Evolutionary conservation across 495 filamentous ascomycete species (phyloP).

Genomic region (Aeminium ludgeri): DNA sequence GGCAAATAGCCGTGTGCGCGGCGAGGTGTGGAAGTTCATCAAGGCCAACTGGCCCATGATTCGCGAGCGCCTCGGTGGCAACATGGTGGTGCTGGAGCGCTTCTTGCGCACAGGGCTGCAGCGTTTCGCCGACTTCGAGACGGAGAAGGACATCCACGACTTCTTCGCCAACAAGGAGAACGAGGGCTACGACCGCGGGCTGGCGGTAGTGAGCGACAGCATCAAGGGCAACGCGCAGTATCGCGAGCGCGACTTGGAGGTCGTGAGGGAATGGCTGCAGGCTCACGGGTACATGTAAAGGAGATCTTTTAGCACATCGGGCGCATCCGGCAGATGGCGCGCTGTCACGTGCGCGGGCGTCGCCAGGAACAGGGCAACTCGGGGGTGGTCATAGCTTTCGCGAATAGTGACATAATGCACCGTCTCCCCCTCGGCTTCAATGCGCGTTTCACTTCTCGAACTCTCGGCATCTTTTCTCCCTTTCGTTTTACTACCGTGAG

Average conservation of each 20-base stretch:
- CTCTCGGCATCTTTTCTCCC: too few species aligned
- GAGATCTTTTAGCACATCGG: not conserved
- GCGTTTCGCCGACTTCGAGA: constrained; percentile 53
- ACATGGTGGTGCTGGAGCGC: constrained; percentile 74
- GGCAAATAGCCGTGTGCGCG: constrained; percentile 49
- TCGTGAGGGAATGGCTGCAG: constrained; percentile 54
- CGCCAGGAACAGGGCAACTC: too few species aligned
- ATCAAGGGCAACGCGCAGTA: constrained; percentile 64
- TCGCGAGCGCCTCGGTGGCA: constrained; percentile 49
- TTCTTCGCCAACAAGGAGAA: constrained; percentile 80
- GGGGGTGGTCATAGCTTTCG: too few species aligned
- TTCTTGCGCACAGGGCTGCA: constrained; percentile 61
- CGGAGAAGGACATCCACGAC: constrained; percentile 55
- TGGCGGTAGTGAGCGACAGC: constrained; percentile 65
- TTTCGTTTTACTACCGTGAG: too few species aligned
- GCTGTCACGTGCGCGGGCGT: too few species aligned
- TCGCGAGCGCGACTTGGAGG: constrained; percentile 49
- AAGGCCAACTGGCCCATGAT: constrained; percentile 61
- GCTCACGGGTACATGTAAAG: constrained; percentile 39
- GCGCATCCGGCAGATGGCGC: too few species aligned
- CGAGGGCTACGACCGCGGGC: constrained; percentile 57
- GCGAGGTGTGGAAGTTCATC: constrained; percentile 66
- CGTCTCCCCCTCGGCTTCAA: too few species aligned
- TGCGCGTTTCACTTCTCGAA: too few species aligned
- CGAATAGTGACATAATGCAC: too few species aligned